phyloP scores from a whole-genome alignment of 1,284 basidiomycete genomes.

The Takashimella koratensis region DNA sequence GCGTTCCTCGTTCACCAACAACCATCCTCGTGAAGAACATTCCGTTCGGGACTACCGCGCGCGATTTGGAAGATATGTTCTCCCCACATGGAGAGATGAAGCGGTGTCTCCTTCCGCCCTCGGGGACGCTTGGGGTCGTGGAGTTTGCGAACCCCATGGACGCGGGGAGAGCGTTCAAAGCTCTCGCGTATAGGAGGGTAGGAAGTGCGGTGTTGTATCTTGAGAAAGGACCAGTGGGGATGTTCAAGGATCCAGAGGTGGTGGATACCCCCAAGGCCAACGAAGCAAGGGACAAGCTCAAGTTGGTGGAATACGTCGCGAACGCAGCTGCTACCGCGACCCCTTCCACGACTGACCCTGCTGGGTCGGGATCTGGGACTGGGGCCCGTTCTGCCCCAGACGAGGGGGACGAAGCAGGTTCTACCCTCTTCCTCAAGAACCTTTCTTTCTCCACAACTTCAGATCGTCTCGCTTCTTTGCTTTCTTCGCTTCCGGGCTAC shows the following conservation, averaged over 20 bases:
- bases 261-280: constrained; percentile 23
- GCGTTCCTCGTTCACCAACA: constrained; percentile 65
- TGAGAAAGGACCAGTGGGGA: constrained; percentile 82
- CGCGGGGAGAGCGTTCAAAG: constrained; percentile 70
- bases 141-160: constrained; percentile 73
- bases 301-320: constrained; percentile 29
- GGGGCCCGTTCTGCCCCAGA: constrained; percentile 51
- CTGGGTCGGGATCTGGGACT: background rate
- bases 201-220: constrained; percentile 88
- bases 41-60: constrained; percentile 78
- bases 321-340: constrained; percentile 13
- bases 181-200: constrained; percentile 79
- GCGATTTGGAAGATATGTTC: constrained; percentile 75
- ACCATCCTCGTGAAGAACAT: constrained; percentile 95
- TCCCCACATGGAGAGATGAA: constrained; percentile 69
- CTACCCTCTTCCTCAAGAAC: constrained; percentile 94
- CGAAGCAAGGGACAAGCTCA: constrained; percentile 50
- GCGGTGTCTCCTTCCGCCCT: constrained; percentile 80
- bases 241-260: constrained; percentile 55
- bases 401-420: constrained; percentile 59
- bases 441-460: constrained; percentile 84
- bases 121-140: constrained; percentile 90
- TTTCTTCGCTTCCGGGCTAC: constrained; percentile 76
- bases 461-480: constrained; percentile 65
- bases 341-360: background rate